Conservation (phyloP, 768 basidiomycete species). For the Thelephora aurantiotincta region DNA sequence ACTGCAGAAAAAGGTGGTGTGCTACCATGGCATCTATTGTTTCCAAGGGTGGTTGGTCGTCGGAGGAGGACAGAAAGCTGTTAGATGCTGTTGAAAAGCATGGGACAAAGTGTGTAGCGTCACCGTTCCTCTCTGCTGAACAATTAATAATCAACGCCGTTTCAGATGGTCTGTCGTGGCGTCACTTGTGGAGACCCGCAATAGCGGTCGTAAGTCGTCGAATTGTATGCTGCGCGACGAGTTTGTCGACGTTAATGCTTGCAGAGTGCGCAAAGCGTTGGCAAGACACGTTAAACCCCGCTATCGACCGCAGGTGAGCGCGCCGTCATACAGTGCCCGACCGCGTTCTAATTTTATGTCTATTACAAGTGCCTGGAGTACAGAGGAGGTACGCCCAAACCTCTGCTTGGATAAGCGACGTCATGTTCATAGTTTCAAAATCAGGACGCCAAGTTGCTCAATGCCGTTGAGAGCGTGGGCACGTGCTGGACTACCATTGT, state of each 20-base stretch:
- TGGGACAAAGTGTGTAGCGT: slow-evolving; percentile 31
- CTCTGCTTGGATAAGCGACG: neutral
- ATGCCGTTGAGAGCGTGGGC: slow-evolving; percentile 39
- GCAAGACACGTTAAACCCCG: slow-evolving; percentile 47
- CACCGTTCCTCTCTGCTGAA: no score
- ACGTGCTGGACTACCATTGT: slow-evolving; percentile 52
- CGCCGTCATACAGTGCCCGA: neutral
- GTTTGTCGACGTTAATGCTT: slow-evolving; percentile 8
- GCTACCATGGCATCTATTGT: slow-evolving; percentile 51
- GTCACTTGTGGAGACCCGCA: slow-evolving; percentile 38
- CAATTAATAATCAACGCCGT: no score
- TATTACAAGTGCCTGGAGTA: slow-evolving; percentile 28
- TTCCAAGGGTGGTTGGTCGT: slow-evolving; percentile 47
- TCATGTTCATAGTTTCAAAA: slow-evolving; percentile 3
- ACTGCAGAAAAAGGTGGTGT: slow-evolving; percentile 51
- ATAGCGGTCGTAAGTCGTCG: slow-evolving; percentile 38
- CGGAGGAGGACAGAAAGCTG: slow-evolving; percentile 44
- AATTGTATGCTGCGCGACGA: neutral
- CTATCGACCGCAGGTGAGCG: slow-evolving; percentile 33
- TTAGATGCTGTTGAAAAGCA: slow-evolving; percentile 41
- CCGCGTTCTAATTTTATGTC: neutral
- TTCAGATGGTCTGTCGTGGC: slow-evolving; percentile 42
- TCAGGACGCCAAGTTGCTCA: slow-evolving; percentile 38
- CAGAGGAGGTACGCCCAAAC: slow-evolving; percentile 28
- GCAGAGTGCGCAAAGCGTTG: slow-evolving; percentile 48